These are phyloP conservation scores for Ascobolus immersus DNA, from an alignment of 495 filamentous ascomycete genomes.

Conservation along the genomic window DNA sequence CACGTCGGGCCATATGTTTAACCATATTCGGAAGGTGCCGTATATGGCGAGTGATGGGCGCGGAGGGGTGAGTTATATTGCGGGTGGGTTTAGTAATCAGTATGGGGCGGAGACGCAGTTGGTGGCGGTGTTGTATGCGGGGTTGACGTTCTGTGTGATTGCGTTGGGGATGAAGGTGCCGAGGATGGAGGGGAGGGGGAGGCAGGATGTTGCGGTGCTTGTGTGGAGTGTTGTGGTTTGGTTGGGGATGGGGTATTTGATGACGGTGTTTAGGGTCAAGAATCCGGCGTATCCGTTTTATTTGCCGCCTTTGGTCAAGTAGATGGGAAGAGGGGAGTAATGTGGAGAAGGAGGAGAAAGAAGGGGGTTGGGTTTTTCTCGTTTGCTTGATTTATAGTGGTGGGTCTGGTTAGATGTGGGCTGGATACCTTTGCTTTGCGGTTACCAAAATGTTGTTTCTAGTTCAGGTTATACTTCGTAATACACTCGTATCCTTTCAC, in stretches of 20 bases:
- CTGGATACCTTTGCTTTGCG: too few relatives aligned
- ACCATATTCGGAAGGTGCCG: slow-evolving; percentile 91
- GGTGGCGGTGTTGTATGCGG: slow-evolving; percentile 74
- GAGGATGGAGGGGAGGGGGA: slow-evolving; percentile 47
- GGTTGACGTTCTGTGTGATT: slow-evolving; percentile 80
- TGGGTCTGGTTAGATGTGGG: too few relatives aligned
- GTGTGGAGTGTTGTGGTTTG: slow-evolving; percentile 60
- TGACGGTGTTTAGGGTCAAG: slow-evolving; percentile 83
- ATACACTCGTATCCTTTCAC: too few relatives aligned
- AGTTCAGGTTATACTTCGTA: too few relatives aligned
- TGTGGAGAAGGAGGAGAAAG: too few relatives aligned
- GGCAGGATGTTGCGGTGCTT: slow-evolving; percentile 58
- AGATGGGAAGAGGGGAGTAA: not conserved
- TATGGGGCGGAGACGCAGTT: slow-evolving; percentile 93
- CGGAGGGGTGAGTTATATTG: slow-evolving; percentile 78
- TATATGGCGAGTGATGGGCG: slow-evolving; percentile 70
- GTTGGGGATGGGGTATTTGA: slow-evolving; percentile 70
- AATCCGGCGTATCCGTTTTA: slow-evolving; percentile 89
- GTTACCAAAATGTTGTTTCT: too few relatives aligned
- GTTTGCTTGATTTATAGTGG: too few relatives aligned
- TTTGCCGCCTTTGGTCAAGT: slow-evolving; percentile 58
- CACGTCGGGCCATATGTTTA: slow-evolving; percentile 96
- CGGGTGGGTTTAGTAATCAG: slow-evolving; percentile 80
- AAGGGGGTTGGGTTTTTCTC: too few relatives aligned
- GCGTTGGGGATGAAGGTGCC: slow-evolving; percentile 75